These are phyloP conservation scores for Juglanconis sp. DNA, from an alignment of 2,329 filamentous ascomycete species.

Conservation along the genomic window DNA sequence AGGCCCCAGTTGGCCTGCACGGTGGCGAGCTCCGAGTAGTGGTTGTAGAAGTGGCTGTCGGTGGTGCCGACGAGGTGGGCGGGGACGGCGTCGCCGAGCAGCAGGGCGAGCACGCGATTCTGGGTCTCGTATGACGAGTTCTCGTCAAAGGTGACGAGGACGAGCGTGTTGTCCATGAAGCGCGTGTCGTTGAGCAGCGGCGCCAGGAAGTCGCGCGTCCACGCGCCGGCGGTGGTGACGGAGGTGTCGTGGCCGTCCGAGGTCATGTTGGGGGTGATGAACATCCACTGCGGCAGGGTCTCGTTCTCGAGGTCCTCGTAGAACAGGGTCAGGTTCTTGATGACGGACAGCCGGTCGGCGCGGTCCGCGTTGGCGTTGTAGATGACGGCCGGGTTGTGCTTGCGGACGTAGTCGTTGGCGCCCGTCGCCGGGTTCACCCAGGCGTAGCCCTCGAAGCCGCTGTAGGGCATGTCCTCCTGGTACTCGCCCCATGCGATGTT, in stretches of 20 bases:
- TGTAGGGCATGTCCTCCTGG: conserved; percentile 74
- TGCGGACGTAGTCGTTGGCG: conserved; percentile 75
- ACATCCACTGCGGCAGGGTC: conserved; percentile 68
- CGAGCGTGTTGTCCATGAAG: conserved; percentile 62
- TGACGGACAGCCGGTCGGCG: conserved; percentile 58
- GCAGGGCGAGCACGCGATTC: conserved; percentile 68
- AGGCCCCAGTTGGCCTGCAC: conserved; percentile 68
- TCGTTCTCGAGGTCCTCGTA: conserved; percentile 61
- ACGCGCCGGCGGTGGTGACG: conserved; percentile 65
- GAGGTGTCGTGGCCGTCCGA: conserved; percentile 73
- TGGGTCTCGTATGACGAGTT: conserved; percentile 63
- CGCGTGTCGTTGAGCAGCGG: conserved; percentile 66
- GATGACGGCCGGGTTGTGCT: conserved; percentile 69
- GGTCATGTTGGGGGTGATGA: conserved; percentile 73
- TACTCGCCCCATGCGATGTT: conserved; percentile 69
- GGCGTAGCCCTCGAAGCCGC: conserved; percentile 64
- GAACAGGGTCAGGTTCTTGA: conserved; percentile 73
- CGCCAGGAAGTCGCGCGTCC: conserved; percentile 65
- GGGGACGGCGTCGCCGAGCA: conserved; percentile 74
- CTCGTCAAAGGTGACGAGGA: conserved; percentile 79
- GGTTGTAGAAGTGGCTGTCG: conserved; percentile 69
- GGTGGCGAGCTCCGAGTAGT: conserved; percentile 68
- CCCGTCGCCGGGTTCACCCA: conserved; percentile 64
- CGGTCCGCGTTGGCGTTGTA: conserved; percentile 63
- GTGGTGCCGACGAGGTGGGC: conserved; percentile 60